Evolutionary conservation across 2,329 filamentous ascomycete genomes (phyloP).

Genomic region (Sarocladium brachiariae): DNA sequence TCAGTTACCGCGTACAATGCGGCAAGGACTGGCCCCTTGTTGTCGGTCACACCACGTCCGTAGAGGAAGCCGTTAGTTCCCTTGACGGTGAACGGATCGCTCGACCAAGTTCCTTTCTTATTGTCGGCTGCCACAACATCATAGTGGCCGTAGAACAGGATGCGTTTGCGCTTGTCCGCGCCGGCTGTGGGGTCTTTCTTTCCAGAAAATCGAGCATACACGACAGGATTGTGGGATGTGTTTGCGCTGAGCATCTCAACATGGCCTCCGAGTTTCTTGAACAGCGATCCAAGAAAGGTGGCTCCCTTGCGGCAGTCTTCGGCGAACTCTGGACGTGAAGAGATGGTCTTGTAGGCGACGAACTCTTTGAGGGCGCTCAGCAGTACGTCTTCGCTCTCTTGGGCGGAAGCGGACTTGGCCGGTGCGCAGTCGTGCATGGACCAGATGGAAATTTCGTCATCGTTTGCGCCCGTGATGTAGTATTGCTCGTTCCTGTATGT

Average conservation of each 20-base stretch:
- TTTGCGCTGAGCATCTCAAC: constrained; percentile 85
- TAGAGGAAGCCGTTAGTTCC: constrained; percentile 91
- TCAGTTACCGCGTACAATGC: constrained; percentile 92
- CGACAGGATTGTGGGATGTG: constrained; percentile 80
- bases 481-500: constrained; percentile 65
- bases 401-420: constrained; percentile 27
- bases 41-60: constrained; percentile 92
- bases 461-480: constrained; percentile 92
- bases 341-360: constrained; percentile 86
- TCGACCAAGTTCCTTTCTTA: constrained; percentile 74
- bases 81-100: constrained; percentile 82
- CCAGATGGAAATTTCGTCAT: constrained; percentile 86
- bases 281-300: constrained; percentile 81
- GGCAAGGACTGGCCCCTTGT: constrained; percentile 93
- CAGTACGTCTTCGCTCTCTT: constrained; percentile 41
- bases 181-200: constrained; percentile 50
- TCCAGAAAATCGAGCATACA: constrained; percentile 80
- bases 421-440: constrained; percentile 48
- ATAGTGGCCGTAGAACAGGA: constrained; percentile 97
- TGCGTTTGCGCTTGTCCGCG: constrained; percentile 65
- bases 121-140: constrained; percentile 90
- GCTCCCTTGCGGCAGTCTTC: constrained; percentile 91
- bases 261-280: constrained; percentile 84
- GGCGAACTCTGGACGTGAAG: constrained; percentile 75
- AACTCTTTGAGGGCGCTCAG: constrained; percentile 75